Evolutionary conservation across 2,329 filamentous ascomycete genomes (phyloP).

Genomic region (Diaporthe citriasiana): DNA sequence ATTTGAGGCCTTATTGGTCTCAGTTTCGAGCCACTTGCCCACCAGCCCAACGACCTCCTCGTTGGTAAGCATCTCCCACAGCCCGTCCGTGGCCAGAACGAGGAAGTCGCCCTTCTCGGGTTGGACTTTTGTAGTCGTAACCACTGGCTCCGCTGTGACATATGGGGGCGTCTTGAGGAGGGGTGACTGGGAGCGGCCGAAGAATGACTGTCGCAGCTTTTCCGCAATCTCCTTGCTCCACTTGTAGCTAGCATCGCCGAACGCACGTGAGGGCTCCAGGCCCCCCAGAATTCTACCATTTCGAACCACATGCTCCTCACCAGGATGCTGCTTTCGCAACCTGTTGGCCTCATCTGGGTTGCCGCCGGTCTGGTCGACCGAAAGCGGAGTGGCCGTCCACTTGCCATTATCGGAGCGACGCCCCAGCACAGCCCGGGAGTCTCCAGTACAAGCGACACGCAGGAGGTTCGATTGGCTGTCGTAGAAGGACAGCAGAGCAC

Average conservation of each 20-base stretch:
- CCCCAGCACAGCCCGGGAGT: conserved; percentile 94
- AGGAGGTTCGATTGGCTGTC: conserved; percentile 89
- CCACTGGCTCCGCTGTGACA: conserved; percentile 94
- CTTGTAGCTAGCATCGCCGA: conserved; percentile 97
- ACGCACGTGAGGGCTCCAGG: conserved; percentile 92
- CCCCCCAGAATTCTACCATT: conserved; percentile 94
- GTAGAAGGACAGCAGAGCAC: conserved; percentile 96
- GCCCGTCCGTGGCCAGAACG: conserved; percentile 94
- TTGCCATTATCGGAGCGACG: conserved; percentile 84
- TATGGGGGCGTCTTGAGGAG: conserved; percentile 93
- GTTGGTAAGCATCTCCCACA: conserved; percentile 99
- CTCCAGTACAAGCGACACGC: conserved; percentile 94
- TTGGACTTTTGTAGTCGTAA: conserved; percentile 92
- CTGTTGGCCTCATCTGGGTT: conserved; percentile 88
- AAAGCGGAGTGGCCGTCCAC: conserved; percentile 92
- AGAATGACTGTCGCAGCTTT: conserved; percentile 87
- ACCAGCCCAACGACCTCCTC: conserved; percentile 98
- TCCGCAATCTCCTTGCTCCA: conserved; percentile 90
- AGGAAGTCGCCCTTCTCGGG: conserved; percentile 94
- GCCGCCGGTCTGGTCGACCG: conserved; percentile 92
- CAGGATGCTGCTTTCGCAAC: conserved; percentile 87
- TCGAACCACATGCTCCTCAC: conserved; percentile 87
- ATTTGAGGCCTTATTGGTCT: conserved; percentile 64
- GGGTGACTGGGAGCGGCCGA: conserved; percentile 82
- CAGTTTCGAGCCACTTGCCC: conserved; percentile 94